Base-by-base conservation (phyloP, 2,329 filamentous ascomycete genomes). In the Pestalotiopsis sp. region DNA sequence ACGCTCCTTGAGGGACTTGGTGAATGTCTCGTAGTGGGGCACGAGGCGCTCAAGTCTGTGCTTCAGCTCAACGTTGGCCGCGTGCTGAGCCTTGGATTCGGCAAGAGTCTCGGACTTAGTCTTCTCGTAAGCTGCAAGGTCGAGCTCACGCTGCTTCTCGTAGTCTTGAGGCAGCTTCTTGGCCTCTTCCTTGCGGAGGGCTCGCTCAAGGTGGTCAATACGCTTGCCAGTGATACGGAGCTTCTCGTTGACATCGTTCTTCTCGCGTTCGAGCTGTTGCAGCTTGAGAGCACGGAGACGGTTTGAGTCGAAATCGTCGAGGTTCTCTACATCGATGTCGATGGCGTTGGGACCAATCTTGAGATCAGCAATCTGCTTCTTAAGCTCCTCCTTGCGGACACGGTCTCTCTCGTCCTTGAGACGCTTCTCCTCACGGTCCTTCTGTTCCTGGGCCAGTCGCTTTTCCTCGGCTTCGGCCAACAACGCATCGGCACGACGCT, bases 181-280 rank as follows among this genome's bases (percentile, higher is more conserved):
- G 77, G 92, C 84, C 82, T 99, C 96, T 83, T 98, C 96, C 80
- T 95, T 93, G 76, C 96, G 92, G 88, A 97, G 97, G 49, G 96
- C 96, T 84, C 96, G 93, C 86, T 99, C 96, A 75, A 99, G 85
- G 83, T 99, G 95, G 79, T 99, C 96, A 76, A 98, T 93, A 72
- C 96, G 92, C 89, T 98, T 98, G 80, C 92, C 94, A 70, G 95
- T 97, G 75, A 97, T 90, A 76, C 94, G 92, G 66, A 98, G 89
- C 79, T 93, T 94, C 83, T 98, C 94, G 72, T 93, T 93, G 74
- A 98, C 91, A 78, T 96, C 94, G 77, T 95, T 97, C 91, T 98
- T 99, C 86, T 98, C 96, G 75, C 95, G 95, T 84, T 98, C 96
- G 12, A 99, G 89, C 82, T 97, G 95, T 70, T 93, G 92, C 68